These are phyloP conservation scores for Hermanozyma aechmeae DNA, from an alignment of 805 yeast species.

Conservation along the genomic window DNA sequence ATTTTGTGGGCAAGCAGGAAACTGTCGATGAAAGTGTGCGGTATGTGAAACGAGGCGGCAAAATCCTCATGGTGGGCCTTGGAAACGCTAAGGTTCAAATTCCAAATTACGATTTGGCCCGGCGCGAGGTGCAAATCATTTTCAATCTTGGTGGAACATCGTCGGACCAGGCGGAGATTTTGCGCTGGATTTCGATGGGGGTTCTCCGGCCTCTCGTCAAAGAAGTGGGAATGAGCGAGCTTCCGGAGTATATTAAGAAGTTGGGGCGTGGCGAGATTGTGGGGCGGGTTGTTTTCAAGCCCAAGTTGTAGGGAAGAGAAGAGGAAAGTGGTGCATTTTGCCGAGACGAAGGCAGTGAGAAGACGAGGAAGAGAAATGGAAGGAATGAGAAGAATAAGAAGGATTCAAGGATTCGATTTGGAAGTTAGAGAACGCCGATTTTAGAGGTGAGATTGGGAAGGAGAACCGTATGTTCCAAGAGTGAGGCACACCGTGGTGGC, in stretches of 20 bases:
- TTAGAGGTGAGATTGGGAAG: no score
- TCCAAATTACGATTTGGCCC: conserved; percentile 26
- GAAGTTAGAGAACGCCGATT: no score
- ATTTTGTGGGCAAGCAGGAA: conserved; percentile 27
- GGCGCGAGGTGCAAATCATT: conserved; percentile 30
- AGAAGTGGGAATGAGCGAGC: conserved; percentile 19
- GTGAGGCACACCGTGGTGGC: no score
- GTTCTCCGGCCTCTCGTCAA: conserved; percentile 27
- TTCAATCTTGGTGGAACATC: conserved; percentile 38
- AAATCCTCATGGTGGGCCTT: conserved; percentile 34
- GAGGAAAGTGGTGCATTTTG: no score
- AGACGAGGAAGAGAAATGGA: no score
- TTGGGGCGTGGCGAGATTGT: conserved; percentile 28
- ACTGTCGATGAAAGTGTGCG: background rate
- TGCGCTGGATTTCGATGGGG: conserved; percentile 33
- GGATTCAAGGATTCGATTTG: no score
- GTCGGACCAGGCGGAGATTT: conserved; percentile 31
- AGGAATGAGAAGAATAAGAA: no score
- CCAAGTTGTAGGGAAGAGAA: conserved; percentile 3
- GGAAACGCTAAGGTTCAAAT: conserved; percentile 23
- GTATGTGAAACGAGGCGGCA: conserved; percentile 23
- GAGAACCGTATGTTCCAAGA: no score
- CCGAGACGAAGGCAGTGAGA: no score
- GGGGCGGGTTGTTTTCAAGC: conserved; percentile 33
- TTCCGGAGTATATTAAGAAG: conserved; percentile 26